phyloP scores from a whole-genome alignment of 345 rosid species.

The Camelina hispida region DNA sequence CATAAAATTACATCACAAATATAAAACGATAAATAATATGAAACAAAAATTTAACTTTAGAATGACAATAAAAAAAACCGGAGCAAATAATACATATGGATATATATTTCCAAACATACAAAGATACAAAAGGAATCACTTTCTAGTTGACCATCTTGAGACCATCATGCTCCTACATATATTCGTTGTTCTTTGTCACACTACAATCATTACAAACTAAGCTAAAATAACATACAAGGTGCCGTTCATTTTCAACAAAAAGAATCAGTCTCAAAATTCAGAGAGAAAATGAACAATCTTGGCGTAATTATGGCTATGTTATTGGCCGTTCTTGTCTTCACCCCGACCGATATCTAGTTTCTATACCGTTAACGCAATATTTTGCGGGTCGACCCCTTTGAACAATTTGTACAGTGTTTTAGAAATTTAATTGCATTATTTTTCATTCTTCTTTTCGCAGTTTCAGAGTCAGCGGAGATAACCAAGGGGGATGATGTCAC shows the following conservation, averaged over 20 bases:
- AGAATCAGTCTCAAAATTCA: background rate
- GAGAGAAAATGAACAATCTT: slow-evolving; percentile 1
- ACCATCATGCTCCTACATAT: background rate
- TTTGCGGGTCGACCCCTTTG: background rate
- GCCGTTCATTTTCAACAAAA: background rate
- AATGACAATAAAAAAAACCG: too few relatives aligned
- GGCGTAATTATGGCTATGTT: background rate
- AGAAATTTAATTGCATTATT: background rate
- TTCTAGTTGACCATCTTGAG: background rate
- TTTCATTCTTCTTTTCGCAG: background rate
- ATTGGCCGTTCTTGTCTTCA: slow-evolving; percentile 1
- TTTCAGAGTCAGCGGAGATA: background rate
- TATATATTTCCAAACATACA: background rate
- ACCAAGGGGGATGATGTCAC: background rate
- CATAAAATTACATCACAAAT: too few relatives aligned
- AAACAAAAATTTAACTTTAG: too few relatives aligned
- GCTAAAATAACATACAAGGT: background rate
- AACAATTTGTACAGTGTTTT: background rate
- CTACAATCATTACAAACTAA: background rate
- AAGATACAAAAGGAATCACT: background rate
- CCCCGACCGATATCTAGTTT: background rate
- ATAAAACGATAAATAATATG: too few relatives aligned
- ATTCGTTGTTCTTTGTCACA: background rate
- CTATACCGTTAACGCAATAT: background rate
- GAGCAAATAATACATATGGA: too few relatives aligned